Conservation (phyloP, 352 stramenopile genomes). For the Globisporangium radiosum region DNA sequence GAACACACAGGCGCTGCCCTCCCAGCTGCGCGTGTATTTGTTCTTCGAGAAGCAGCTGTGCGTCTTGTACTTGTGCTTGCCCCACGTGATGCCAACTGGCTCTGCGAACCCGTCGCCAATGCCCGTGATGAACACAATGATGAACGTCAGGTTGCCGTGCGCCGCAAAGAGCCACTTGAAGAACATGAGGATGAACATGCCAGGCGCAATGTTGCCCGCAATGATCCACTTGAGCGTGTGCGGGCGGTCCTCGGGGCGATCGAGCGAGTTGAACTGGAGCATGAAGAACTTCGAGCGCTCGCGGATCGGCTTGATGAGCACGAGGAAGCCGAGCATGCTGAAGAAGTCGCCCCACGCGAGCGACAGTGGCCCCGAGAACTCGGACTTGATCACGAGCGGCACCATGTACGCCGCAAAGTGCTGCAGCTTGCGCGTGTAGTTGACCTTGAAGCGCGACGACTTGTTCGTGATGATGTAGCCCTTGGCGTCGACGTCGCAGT, state of each 20-base stretch:
- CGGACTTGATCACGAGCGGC: slow-evolving; percentile 65
- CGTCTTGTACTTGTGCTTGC: slow-evolving; percentile 84
- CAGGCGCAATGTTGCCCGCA: slow-evolving; percentile 52
- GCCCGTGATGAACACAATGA: slow-evolving; percentile 78
- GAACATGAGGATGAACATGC: slow-evolving; percentile 75
- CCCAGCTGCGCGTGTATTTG: slow-evolving; percentile 82
- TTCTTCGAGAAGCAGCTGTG: slow-evolving; percentile 75
- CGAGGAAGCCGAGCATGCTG: slow-evolving; percentile 73
- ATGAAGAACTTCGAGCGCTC: slow-evolving; percentile 82
- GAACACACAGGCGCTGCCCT: slow-evolving; percentile 76
- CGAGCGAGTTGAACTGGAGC: slow-evolving; percentile 86
- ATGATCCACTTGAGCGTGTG: slow-evolving; percentile 87
- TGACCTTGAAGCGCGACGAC: slow-evolving; percentile 82
- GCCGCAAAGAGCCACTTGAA: slow-evolving; percentile 81
- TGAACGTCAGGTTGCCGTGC: slow-evolving; percentile 54
- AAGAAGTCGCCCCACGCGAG: slow-evolving; percentile 82
- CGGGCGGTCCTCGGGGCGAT: slow-evolving; percentile 75
- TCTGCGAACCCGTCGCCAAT: slow-evolving; percentile 75
- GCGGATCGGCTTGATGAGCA: slow-evolving; percentile 80
- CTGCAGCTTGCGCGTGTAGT: slow-evolving; percentile 85
- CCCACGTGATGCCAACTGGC: slow-evolving; percentile 73
- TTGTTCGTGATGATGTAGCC: slow-evolving; percentile 86
- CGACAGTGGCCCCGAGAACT: slow-evolving; percentile 49
- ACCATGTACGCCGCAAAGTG: slow-evolving; percentile 81
- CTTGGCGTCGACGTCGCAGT: slow-evolving; percentile 71